phyloP scores from a whole-genome alignment of 73 alveolate genomes.

The Paramecium primaurelia region DNA sequence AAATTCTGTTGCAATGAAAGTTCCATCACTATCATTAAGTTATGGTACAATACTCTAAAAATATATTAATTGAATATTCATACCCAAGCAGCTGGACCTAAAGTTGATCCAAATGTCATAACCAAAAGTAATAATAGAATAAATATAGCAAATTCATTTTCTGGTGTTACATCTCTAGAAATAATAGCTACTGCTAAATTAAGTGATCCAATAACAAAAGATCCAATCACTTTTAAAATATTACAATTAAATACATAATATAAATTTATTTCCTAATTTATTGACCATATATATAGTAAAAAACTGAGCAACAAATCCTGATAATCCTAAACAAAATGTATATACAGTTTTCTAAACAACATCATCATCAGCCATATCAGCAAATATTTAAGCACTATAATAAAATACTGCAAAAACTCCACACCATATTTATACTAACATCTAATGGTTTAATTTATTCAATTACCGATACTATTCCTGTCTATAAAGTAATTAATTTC shows the following conservation, averaged over 20 bases:
- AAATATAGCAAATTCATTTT: background rate
- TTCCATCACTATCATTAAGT: background rate
- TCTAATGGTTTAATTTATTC: background rate
- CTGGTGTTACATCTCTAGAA: background rate
- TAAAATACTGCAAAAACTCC: constrained; percentile 18
- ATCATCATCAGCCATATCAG: background rate
- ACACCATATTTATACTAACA: constrained; percentile 19
- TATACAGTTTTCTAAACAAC: background rate
- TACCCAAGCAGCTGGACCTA: constrained; percentile 22
- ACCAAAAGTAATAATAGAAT: background rate
- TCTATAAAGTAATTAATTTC: background rate
- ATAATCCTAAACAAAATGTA: background rate
- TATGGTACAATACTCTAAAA: constrained; percentile 20
- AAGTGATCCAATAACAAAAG: background rate
- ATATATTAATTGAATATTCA: background rate
- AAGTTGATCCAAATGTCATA: background rate
- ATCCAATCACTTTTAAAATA: background rate
- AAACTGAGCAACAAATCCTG: background rate
- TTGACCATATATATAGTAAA: background rate
- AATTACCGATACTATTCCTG: background rate
- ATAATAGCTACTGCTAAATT: background rate
- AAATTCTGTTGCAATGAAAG: background rate
- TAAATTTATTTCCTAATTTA: background rate
- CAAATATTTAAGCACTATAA: constrained; percentile 33
- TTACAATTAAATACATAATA: background rate